Base-by-base conservation (phyloP, 2,329 filamentous ascomycete genomes). In the Fusarium buxicola region DNA sequence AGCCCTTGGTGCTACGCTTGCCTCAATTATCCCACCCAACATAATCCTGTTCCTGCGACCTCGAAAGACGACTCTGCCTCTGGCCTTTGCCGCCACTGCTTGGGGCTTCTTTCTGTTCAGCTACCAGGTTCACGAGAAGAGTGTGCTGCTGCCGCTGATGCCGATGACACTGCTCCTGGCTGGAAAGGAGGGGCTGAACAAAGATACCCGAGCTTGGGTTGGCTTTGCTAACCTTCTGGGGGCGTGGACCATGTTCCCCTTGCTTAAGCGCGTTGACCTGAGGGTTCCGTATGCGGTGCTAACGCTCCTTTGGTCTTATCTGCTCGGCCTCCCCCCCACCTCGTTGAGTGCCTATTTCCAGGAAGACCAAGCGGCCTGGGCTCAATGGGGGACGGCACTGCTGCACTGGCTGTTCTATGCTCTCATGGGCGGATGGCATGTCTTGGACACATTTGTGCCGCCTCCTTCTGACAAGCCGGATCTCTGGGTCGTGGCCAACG, bases 61-160 rank as follows among this genome's bases (percentile, higher is more conserved):
- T 0, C 86, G 86, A 43, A 94, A 90, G 69, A 86, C 89, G 36
- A 82, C 95, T 5, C 78, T 98, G 12, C 93, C 93, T 1, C 84
- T 92, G 31, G 92, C 92, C 0, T 86, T 98, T 55, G 90, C 94
- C 2, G 85, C 91, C 2, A 93, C 92, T 0, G 91, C 94, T 2
- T 99, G 95, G 95, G 94, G 91, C 0, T 99, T 99, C 81, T 99
- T 98, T 75, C 82, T 99, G 13, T 98, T 96, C 79, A 96, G 92
- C 70, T 99, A 96, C 75, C 95, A 99, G 74, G 96, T 99, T 0
- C 95, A 99, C 72, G 95, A 99, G 79, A 99, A 99, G 84, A 97
- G 94, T 66, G 92, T 97, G 0, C 82, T 99, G 6, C 85, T 99
- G 3, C 96, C 95, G 1, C 81, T 99, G 41, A 86, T 98, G 74